phyloP scores from a whole-genome alignment of 495 filamentous ascomycete species.

The Hyaloscypha bicolor region DNA sequence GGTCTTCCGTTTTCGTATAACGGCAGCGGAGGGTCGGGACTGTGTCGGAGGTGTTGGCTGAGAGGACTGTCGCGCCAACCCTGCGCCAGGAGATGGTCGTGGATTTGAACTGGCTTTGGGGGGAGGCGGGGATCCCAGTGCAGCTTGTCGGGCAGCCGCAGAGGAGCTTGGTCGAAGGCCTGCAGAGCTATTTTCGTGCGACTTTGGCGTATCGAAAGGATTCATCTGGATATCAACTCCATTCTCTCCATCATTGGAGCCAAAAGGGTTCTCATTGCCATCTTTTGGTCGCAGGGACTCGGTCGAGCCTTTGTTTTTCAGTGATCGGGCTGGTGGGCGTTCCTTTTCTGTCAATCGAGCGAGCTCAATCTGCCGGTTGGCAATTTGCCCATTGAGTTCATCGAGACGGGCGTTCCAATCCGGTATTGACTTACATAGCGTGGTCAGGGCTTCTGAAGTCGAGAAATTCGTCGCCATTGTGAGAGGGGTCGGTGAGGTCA shows the following conservation, averaged over 20 bases:
- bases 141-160: constrained; percentile 21
- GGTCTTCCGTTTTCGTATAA: constrained; percentile 53
- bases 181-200: constrained; percentile 21
- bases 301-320: constrained; percentile 63
- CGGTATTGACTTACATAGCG: constrained; percentile 65
- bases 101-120: constrained; percentile 21
- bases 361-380: constrained; percentile 70
- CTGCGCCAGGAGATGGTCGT: constrained; percentile 29
- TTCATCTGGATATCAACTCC: constrained; percentile 13
- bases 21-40: constrained; percentile 41
- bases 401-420: constrained; percentile 70
- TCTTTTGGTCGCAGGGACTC: constrained; percentile 62
- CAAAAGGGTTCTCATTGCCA: constrained; percentile 39
- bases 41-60: constrained; percentile 37
- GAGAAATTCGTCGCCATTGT: constrained; percentile 21
- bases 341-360: constrained; percentile 30
- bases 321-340: constrained; percentile 37
- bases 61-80: constrained; percentile 18
- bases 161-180: constrained; percentile 30
- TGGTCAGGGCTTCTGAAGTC: constrained; percentile 62
- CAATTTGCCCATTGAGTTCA: constrained; percentile 68
- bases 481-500: not conserved
- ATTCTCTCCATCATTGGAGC: constrained; percentile 7
- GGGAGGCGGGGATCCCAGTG: constrained; percentile 9
- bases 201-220: constrained; percentile 33